Conservation (phyloP, 179 eudicot genomes). For the Amaranthus tricolor region DNA sequence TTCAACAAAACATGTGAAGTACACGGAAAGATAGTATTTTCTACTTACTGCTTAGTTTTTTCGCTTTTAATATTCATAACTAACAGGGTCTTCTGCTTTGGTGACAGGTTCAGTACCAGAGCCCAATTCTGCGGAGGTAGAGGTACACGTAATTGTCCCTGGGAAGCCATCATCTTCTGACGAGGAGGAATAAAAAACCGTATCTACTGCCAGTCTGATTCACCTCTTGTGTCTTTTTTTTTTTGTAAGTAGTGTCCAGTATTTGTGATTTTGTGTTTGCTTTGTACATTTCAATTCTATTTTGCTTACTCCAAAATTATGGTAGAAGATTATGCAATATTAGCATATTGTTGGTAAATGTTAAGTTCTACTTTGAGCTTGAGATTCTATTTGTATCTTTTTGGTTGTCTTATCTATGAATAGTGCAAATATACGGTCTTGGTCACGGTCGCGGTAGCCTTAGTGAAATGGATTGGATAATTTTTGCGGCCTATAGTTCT, state of each 20-base stretch:
- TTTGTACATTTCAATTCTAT: background rate
- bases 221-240: slow-evolving; percentile 12
- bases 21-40: too few relatives aligned
- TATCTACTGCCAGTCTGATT: slow-evolving; percentile 16
- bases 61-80: too few relatives aligned
- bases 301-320: background rate
- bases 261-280: background rate
- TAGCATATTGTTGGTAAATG: background rate
- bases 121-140: too few relatives aligned
- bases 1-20: too few relatives aligned
- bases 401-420: background rate
- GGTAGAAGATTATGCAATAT: background rate
- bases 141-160: too few relatives aligned
- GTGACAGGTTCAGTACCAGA: too few relatives aligned
- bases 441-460: too few relatives aligned
- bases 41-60: too few relatives aligned
- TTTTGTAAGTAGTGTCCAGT: background rate
- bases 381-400: background rate
- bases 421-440: too few relatives aligned
- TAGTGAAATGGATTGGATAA: background rate
- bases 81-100: too few relatives aligned
- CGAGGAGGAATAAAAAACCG: slow-evolving; percentile 25
- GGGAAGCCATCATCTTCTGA: slow-evolving; percentile 15
- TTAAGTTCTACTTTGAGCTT: background rate
- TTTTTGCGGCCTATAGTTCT: background rate